Evolutionary conservation across 345 rosid species (phyloP).

Genomic region (Geranium brycei): DNA sequence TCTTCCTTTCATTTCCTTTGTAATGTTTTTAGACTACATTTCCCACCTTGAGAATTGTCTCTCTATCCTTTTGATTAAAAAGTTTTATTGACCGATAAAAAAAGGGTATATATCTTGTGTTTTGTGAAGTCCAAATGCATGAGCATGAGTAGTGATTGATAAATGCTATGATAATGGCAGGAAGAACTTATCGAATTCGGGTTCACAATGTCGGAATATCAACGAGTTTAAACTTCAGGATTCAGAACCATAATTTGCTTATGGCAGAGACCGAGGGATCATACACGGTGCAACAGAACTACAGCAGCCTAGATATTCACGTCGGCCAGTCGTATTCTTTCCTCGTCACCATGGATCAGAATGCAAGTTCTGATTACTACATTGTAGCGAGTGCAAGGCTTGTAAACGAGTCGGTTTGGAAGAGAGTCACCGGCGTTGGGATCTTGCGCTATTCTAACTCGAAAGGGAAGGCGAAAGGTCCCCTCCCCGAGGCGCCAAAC

Average conservation of each 20-base stretch:
- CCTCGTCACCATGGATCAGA: constrained; percentile 88
- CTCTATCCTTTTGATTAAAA: no score
- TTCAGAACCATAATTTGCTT: constrained; percentile 81
- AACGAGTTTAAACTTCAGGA: constrained; percentile 89
- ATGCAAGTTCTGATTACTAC: constrained; percentile 92
- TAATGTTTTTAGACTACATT: no score
- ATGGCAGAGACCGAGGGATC: constrained; percentile 92
- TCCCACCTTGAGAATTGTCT: no score
- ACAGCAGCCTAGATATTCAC: constrained; percentile 93
- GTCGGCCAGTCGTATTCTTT: constrained; percentile 92
- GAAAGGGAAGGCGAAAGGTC: constrained; percentile 82
- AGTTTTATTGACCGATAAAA: no score
- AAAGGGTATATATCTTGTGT: neutral
- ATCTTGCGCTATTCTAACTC: constrained; percentile 85
- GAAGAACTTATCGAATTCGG: constrained; percentile 75
- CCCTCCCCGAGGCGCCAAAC: constrained; percentile 69
- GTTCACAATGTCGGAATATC: constrained; percentile 91
- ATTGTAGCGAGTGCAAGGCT: constrained; percentile 92
- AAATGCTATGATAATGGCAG: constrained; percentile 23
- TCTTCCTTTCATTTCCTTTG: no score
- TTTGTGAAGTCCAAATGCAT: constrained; percentile 2
- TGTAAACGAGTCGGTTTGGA: constrained; percentile 79
- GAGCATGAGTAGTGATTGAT: constrained; percentile 4
- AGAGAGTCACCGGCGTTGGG: constrained; percentile 91
- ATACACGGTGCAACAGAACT: constrained; percentile 91